phyloP scores from a whole-genome alignment of 768 basidiomycete genomes.

The Kwoniella europaea region DNA sequence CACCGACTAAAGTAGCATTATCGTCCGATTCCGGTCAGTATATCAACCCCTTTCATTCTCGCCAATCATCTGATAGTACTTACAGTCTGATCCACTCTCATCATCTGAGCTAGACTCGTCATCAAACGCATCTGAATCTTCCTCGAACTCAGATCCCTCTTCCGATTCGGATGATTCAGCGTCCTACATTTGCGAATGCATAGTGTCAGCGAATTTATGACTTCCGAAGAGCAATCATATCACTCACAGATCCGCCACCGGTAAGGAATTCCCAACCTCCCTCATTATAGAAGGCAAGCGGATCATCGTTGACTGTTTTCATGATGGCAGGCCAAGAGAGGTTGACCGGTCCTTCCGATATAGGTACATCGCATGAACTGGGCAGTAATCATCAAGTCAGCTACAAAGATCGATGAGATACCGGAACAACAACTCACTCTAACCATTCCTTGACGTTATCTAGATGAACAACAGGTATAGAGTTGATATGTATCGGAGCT shows the following conservation, averaged over 20 bases:
- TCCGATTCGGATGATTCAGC: constrained; percentile 46
- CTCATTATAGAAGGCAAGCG: constrained; percentile 90
- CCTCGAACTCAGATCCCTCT: constrained; percentile 58
- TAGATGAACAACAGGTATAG: constrained; percentile 83
- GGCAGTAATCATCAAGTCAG: constrained; percentile 83
- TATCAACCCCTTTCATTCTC: constrained; percentile 58
- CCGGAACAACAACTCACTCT: constrained; percentile 68
- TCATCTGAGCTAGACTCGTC: constrained; percentile 61
- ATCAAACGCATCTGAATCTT: constrained; percentile 58
- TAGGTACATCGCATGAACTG: constrained; percentile 94
- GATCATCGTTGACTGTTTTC: constrained; percentile 97
- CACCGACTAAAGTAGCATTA: constrained; percentile 52
- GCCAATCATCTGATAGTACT: too few species aligned
- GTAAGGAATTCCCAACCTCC: constrained; percentile 96
- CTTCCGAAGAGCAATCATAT: neutral
- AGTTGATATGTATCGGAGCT: constrained; percentile 91
- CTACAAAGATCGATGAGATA: constrained; percentile 59
- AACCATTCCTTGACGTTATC: constrained; percentile 99
- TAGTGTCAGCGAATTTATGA: too few species aligned
- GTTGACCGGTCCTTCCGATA: constrained; percentile 95
- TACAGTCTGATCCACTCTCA: constrained; percentile 65
- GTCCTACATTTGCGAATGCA: constrained; percentile 48
- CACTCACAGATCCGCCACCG: constrained; percentile 69
- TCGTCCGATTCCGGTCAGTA: constrained; percentile 48
- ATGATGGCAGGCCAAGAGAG: constrained; percentile 98